phyloP scores from a whole-genome alignment of 768 basidiomycete species.

The Brasilioporus rufonigricans region DNA sequence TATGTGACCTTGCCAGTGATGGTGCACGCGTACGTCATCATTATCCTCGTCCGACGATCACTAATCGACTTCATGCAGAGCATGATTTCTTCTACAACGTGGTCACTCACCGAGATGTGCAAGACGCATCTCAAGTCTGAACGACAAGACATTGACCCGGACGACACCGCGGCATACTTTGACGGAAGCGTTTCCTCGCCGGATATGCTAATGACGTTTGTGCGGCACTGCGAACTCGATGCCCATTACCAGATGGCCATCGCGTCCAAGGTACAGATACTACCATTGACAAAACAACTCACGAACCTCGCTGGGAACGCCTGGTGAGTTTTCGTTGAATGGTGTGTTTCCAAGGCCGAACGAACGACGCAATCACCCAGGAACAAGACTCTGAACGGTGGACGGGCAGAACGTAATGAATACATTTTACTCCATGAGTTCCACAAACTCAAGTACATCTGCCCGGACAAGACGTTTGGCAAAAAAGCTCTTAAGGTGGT shows the following conservation, averaged over 20 bases:
- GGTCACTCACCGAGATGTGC: constrained; percentile 98
- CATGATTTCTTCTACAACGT: constrained; percentile 97
- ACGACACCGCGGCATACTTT: constrained; percentile 89
- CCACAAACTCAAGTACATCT: constrained; percentile 92
- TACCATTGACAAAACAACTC: constrained; percentile 89
- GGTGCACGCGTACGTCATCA: constrained; percentile 72
- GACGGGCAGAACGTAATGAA: constrained; percentile 97
- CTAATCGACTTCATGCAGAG: constrained; percentile 45
- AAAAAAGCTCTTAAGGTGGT: constrained; percentile 58
- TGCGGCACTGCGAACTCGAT: constrained; percentile 92
- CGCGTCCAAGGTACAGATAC: constrained; percentile 86
- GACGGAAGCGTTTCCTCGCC: constrained; percentile 79
- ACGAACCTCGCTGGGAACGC: constrained; percentile 96
- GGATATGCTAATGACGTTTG: constrained; percentile 79
- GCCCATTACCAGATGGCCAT: constrained; percentile 98
- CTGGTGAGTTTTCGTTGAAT: constrained; percentile 55
- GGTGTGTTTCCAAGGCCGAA: neutral
- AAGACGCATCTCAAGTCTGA: constrained; percentile 81
- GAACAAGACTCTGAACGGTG: constrained; percentile 97
- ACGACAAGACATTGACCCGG: constrained; percentile 92
- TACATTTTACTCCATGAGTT: constrained; percentile 99
- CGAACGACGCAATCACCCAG: constrained; percentile 37
- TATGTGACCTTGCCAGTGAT: constrained; percentile 93
- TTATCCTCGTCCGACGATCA: neutral
- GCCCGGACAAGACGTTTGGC: constrained; percentile 90